Evolutionary conservation across 169 alveolate species (phyloP), one percentile per base, ranked within the genome.

Genomic region (Babesia bovis): DNA sequence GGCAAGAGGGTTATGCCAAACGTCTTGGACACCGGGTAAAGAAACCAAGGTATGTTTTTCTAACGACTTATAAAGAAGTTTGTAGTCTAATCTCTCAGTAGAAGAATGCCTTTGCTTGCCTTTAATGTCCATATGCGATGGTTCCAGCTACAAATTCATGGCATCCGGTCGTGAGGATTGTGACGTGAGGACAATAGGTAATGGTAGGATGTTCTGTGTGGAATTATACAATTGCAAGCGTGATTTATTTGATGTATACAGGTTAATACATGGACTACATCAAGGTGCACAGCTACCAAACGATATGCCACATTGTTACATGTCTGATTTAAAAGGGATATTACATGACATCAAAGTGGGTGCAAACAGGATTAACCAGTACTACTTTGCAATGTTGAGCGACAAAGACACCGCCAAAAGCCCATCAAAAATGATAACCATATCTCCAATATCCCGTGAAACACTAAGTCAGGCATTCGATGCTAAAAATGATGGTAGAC

Each of bases 111-210:
- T 75, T 10, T 69, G 84, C 42, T 19, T 40, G 17, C 79, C 79
- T 12, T 33, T 75, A 45, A 44, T 41, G 40, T 35, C 49, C 47
- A 19, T 75, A 21, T 60, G 67, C 51, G 15, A 53, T 10, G 70
- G 66, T 0, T 19, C 32, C 53, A 32, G 44, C 30, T 75, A 60
- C 50, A 75, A 75, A 45, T 61, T 75, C 33, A 60, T 75, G 69
- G 79, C 76, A 56, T 67, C 73, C 38, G 81, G 95, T 15, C 76
- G 95, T 42, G 94, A 91, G 58, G 95, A 91, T 66, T 60, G 82
- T 32, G 94, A 91, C 66, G 95, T 91, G 5, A 42, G 95, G 49
- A 91, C 88, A 85, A 79, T 84, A 5, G 95, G 95, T 0, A 55
- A 45, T 4, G 95, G 95, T 12, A 84, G 95, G 56, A 91, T 90